phyloP scores from a whole-genome alignment of 257 asterid species.

The Capsicum baccatum region DNA sequence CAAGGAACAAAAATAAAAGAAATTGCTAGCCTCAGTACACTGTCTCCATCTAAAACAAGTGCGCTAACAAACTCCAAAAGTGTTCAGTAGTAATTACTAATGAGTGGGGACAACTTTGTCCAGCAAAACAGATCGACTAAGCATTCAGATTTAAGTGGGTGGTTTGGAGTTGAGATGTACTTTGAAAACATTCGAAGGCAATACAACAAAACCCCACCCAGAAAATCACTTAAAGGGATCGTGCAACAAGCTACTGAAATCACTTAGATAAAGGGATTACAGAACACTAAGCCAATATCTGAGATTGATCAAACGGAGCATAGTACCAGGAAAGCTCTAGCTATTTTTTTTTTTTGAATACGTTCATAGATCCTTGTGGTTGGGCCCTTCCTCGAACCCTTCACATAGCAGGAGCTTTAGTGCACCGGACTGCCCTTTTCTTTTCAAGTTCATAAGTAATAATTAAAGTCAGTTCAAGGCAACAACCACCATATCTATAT shows the following conservation, averaged over 20 bases:
- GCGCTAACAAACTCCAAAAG: background rate
- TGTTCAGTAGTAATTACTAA: background rate
- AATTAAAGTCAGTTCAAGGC: background rate
- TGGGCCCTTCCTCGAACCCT: no score
- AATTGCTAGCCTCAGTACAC: background rate
- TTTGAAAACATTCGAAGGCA: background rate
- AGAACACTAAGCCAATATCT: conserved; percentile 6
- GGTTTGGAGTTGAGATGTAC: conserved; percentile 4
- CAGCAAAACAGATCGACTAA: background rate
- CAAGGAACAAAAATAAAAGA: background rate
- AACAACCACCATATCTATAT: conserved; percentile 3
- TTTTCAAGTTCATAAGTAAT: background rate
- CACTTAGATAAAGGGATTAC: background rate
- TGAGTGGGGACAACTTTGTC: background rate
- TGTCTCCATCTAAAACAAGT: background rate
- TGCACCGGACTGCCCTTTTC: no score
- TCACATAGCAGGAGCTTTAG: no score
- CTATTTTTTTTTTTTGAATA: no score
- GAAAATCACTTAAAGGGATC: background rate
- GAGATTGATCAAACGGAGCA: background rate
- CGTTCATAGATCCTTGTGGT: no score
- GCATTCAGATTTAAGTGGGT: background rate
- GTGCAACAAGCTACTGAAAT: background rate
- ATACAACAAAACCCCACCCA: background rate
- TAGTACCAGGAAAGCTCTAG: no score